phyloP scores from a whole-genome alignment of 176 grass and related monocot genomes.

The Carex littledalei region DNA sequence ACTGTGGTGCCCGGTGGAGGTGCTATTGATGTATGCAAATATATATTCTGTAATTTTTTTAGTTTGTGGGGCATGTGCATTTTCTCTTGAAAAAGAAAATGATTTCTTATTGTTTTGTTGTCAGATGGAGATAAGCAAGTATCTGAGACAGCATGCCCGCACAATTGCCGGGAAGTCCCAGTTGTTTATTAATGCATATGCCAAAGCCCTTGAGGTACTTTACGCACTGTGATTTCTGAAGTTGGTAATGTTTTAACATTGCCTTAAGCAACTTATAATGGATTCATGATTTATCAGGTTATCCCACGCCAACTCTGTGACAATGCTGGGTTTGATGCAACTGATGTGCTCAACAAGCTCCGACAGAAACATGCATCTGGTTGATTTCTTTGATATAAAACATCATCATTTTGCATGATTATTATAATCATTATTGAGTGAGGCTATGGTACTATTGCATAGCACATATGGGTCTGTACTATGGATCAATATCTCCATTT shows the following conservation, averaged over 20 bases:
- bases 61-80: constrained; percentile 6
- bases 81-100: background rate
- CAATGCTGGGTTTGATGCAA: constrained; percentile 96
- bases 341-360: constrained; percentile 87
- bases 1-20: constrained; percentile 91
- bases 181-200: constrained; percentile 88
- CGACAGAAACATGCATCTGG: constrained; percentile 94
- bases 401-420: background rate
- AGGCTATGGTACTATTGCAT: too few relatives aligned
- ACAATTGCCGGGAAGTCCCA: constrained; percentile 90
- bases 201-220: constrained; percentile 93
- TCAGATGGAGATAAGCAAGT: constrained; percentile 93
- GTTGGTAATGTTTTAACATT: background rate
- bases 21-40: constrained; percentile 76
- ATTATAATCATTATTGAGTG: background rate
- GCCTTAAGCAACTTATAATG: background rate
- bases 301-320: constrained; percentile 95
- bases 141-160: constrained; percentile 63
- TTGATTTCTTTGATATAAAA: constrained; percentile 22
- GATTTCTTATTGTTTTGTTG: background rate
- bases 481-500: too few relatives aligned
- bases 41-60: background rate
- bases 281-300: constrained; percentile 35
- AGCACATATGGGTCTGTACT: too few relatives aligned
- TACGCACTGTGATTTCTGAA: background rate